These are phyloP conservation scores for Podosphaera fusca DNA, from an alignment of 2,329 filamentous ascomycete genomes.

Conservation along the genomic window DNA sequence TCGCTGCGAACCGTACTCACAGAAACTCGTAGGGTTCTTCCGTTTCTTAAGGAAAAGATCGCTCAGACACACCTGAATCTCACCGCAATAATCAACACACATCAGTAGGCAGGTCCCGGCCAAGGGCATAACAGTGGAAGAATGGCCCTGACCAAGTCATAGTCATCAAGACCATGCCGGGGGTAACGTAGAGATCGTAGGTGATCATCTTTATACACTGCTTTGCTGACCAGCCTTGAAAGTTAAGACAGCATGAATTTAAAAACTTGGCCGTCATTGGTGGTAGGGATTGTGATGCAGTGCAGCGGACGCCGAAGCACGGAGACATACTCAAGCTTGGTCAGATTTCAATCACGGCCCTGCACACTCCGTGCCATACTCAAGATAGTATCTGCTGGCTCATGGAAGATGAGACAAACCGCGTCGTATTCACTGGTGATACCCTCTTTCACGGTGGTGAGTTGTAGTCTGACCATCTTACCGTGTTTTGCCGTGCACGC, in stretches of 20 bases:
- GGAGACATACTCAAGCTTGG: conserved; percentile 64
- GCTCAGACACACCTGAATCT: conserved; percentile 53
- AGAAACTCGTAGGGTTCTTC: conserved; percentile 26
- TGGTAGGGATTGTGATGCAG: conserved; percentile 62
- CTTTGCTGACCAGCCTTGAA: background rate
- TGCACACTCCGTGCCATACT: conserved; percentile 96
- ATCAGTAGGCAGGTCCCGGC: conserved; percentile 43
- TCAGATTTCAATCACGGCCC: conserved; percentile 54
- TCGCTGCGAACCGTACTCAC: conserved; percentile 1
- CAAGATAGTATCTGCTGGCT: conserved; percentile 96
- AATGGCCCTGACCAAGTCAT: background rate
- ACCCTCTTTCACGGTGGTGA: conserved; percentile 81
- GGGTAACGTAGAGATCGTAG: conserved; percentile 63
- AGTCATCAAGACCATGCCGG: conserved; percentile 91
- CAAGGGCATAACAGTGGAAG: background rate
- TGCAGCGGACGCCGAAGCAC: conserved; percentile 54
- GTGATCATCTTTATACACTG: conserved; percentile 6
- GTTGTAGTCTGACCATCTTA: conserved; percentile 5
- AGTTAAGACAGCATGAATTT: conserved; percentile 12
- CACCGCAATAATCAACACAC: conserved; percentile 81
- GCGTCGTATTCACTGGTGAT: conserved; percentile 83
- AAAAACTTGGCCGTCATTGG: conserved; percentile 47
- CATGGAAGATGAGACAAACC: conserved; percentile 56
- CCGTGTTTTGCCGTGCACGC: no score
- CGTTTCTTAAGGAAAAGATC: conserved; percentile 50